Evolutionary conservation across 805 yeast genomes (phyloP).

Genomic region (Candida khao-thaluensis): DNA sequence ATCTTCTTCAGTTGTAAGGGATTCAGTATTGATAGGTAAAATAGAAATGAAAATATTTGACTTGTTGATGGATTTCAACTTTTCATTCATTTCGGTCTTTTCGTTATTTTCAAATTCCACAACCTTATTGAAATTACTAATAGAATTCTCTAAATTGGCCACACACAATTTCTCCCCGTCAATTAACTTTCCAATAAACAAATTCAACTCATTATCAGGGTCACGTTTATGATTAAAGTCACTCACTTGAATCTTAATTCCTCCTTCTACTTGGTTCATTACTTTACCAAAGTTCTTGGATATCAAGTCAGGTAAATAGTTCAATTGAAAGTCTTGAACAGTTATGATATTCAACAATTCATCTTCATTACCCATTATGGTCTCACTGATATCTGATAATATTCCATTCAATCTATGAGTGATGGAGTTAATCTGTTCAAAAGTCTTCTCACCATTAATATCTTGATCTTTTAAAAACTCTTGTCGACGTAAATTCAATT

Average conservation of each 20-base stretch:
- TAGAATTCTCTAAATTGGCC: slow-evolving; percentile 82
- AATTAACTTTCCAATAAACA: slow-evolving; percentile 71
- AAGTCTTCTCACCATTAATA: slow-evolving; percentile 16
- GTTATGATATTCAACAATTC: slow-evolving; percentile 43
- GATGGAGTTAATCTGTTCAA: slow-evolving; percentile 30
- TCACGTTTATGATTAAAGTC: slow-evolving; percentile 40
- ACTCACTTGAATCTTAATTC: slow-evolving; percentile 58
- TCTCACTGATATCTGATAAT: slow-evolving; percentile 39
- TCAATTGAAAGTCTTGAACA: slow-evolving; percentile 62
- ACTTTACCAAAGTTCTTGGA: slow-evolving; percentile 58
- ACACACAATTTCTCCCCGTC: slow-evolving; percentile 87
- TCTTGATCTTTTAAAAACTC: slow-evolving; percentile 26
- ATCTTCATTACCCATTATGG: slow-evolving; percentile 51
- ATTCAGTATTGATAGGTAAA: slow-evolving; percentile 52
- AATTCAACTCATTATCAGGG: slow-evolving; percentile 50
- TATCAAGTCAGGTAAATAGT: slow-evolving; percentile 46
- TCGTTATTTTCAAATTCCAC: slow-evolving; percentile 20
- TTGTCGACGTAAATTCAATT: slow-evolving; percentile 39
- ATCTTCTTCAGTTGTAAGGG: neutral
- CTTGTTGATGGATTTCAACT: slow-evolving; percentile 25
- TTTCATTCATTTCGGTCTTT: slow-evolving; percentile 17
- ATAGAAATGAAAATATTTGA: slow-evolving; percentile 73
- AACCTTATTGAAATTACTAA: slow-evolving; percentile 39
- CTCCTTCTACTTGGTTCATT: slow-evolving; percentile 76
- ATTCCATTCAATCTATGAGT: slow-evolving; percentile 31